phyloP scores from a whole-genome alignment of 2,329 filamentous ascomycete species.

The Akanthomyces muscarius region DNA sequence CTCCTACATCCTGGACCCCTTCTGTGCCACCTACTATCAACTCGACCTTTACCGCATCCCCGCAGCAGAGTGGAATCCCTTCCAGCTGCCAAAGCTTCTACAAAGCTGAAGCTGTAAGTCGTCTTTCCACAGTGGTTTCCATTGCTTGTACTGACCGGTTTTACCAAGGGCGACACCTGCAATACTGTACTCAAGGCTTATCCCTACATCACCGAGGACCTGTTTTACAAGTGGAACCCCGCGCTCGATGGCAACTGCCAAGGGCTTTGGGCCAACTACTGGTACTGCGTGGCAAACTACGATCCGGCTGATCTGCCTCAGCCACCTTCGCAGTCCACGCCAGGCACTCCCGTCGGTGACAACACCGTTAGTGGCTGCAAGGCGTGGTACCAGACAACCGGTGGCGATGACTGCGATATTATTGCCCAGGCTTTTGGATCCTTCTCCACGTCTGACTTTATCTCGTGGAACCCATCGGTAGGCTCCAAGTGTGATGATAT shows the following conservation, averaged over 20 bases:
- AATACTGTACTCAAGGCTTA: slow-evolving; percentile 16
- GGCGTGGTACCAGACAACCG: slow-evolving; percentile 21
- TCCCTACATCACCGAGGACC: slow-evolving; percentile 21
- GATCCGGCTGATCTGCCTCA: slow-evolving; percentile 15
- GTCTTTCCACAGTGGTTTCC: not conserved
- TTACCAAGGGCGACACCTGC: slow-evolving; percentile 16
- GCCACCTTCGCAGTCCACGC: slow-evolving; percentile 19
- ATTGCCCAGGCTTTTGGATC: slow-evolving; percentile 18
- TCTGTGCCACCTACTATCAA: slow-evolving; percentile 3
- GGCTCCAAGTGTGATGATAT: slow-evolving; percentile 2
- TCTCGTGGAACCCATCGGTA: not conserved
- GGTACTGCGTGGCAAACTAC: slow-evolving; percentile 23
- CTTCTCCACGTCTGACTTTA: slow-evolving; percentile 11
- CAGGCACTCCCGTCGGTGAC: slow-evolving; percentile 2
- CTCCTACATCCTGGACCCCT: not conserved
- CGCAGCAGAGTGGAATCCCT: slow-evolving; percentile 11
- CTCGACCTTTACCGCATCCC: slow-evolving; percentile 8
- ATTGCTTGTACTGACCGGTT: not conserved
- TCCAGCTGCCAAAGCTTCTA: slow-evolving; percentile 18
- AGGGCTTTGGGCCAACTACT: slow-evolving; percentile 23
- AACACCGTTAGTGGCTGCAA: slow-evolving; percentile 18
- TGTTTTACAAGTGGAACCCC: slow-evolving; percentile 29
- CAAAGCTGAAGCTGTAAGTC: slow-evolving; percentile 10
- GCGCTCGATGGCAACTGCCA: slow-evolving; percentile 23
- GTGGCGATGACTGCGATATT: slow-evolving; percentile 9